Evolutionary conservation across 345 rosid genomes (phyloP).

Genomic region (Draba incana): DNA sequence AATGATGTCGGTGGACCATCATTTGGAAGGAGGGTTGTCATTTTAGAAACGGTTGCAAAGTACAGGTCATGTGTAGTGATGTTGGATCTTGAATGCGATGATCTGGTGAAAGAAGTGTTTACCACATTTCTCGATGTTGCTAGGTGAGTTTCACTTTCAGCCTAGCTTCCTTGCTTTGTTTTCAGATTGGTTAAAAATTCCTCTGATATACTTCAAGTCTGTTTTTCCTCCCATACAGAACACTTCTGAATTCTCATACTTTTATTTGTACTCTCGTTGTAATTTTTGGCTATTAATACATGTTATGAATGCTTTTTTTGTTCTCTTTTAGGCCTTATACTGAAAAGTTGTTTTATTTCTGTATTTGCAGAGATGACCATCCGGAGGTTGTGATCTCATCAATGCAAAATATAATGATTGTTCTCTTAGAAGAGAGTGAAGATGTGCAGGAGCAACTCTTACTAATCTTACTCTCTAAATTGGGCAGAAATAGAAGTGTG

Average conservation of each 20-base stretch:
- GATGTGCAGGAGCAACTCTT: conserved; percentile 82
- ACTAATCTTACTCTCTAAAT: conserved; percentile 64
- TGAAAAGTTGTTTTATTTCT: conserved; percentile 21
- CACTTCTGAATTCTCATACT: neutral
- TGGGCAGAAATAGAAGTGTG: conserved; percentile 80
- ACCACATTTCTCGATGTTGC: conserved; percentile 83
- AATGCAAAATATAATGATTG: conserved; percentile 87
- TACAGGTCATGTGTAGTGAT: conserved; percentile 95
- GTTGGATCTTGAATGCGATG: conserved; percentile 98
- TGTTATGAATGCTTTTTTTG: conserved; percentile 3
- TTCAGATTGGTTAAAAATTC: conserved; percentile 7
- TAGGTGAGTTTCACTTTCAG: conserved; percentile 61
- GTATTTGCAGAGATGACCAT: conserved; percentile 84
- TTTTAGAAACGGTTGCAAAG: conserved; percentile 93
- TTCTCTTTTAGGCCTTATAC: neutral
- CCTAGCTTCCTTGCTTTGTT: neutral
- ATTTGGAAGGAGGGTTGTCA: conserved; percentile 88
- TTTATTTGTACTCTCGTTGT: neutral
- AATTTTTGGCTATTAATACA: conserved; percentile 18
- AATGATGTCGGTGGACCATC: conserved; percentile 83
- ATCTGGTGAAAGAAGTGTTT: conserved; percentile 89
- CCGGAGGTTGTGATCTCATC: conserved; percentile 83
- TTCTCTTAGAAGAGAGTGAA: conserved; percentile 93
- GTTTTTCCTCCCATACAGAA: neutral
- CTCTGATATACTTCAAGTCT: conserved; percentile 12